These are phyloP conservation scores for Aureobasidium sp. DNA, from an alignment of 2,329 filamentous ascomycete genomes.

Conservation along the genomic window DNA sequence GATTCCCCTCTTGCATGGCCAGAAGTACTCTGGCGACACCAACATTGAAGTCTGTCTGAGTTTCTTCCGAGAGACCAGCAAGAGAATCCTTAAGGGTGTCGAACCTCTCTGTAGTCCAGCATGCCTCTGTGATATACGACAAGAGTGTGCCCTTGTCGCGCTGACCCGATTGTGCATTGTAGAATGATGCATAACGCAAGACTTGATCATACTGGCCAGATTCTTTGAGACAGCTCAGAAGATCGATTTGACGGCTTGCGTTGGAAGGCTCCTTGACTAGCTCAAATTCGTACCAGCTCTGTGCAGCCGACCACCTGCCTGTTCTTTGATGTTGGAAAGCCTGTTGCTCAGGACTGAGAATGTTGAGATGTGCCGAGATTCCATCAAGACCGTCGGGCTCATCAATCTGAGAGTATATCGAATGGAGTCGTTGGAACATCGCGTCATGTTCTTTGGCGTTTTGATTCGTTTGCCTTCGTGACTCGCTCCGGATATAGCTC, in stretches of 20 bases:
- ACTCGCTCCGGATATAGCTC: constrained; percentile 63
- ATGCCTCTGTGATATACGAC: constrained; percentile 80
- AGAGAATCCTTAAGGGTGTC: constrained; percentile 59
- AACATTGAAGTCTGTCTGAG: constrained; percentile 67
- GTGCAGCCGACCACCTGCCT: constrained; percentile 85
- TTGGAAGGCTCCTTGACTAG: constrained; percentile 60
- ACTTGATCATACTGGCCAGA: constrained; percentile 61
- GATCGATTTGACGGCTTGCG: constrained; percentile 67
- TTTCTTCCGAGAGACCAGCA: constrained; percentile 36
- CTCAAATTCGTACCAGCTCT: constrained; percentile 95
- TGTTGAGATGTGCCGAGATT: constrained; percentile 76
- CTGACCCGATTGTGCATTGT: constrained; percentile 29
- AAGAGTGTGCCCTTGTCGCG: constrained; percentile 48
- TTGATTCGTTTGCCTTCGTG: constrained; percentile 32
- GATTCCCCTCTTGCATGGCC: constrained; percentile 48
- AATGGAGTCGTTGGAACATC: constrained; percentile 70
- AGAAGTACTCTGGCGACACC: constrained; percentile 62
- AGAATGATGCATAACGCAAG: constrained; percentile 10
- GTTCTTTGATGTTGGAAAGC: constrained; percentile 88
- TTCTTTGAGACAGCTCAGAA: constrained; percentile 82
- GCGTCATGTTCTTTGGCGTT: constrained; percentile 43
- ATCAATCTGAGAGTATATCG: constrained; percentile 95
- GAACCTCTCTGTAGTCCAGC: constrained; percentile 85
- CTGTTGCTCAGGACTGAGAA: constrained; percentile 88
- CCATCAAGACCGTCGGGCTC: constrained; percentile 95